Evolutionary conservation across 441 rosid species (phyloP), one percentile per base, ranked within the genome.

Genomic region (Macaranga tanarius): DNA sequence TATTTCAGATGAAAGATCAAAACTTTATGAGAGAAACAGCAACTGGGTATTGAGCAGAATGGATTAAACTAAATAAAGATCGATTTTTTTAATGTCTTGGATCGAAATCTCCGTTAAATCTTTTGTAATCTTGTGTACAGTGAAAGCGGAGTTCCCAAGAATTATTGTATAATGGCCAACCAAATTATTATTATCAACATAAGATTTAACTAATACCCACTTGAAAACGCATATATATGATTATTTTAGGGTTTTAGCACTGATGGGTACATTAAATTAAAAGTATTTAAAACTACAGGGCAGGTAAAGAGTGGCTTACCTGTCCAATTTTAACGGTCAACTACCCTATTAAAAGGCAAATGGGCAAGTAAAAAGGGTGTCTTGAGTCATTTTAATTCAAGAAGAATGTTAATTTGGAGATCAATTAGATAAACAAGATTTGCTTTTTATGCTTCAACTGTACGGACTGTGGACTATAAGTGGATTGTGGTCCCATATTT

Each of bases 61-160:
- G 12, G 11, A 8, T 15, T 5, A 44, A 34, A 52, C 28, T 28
- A 51, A 11, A 42, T 52, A 68, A 12, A 62, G 69, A 61, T 56
- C 60, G 23, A 34, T 44, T 52, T 62, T 38, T 54, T 23, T 64
- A 57, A 51, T 38, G 73, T 42, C 34, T 76, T 23, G 55, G 65
- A 72, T 78, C 60, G 88, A 22, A 76, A 69, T 69, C 76, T 71
- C 83, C 86, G 85, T 22, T 52, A 51, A 51, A 4, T 20, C 52
- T 44, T 45, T 42, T 60, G 77, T 70, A 77, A 23, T 17, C 67
- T 81, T 76, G 7, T 55, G 69, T 28, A 54, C 25, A 10, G 47
- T 4, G 12, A 13, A 25, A 5, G 67, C 12, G 78, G 71, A 62
- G 69, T 25, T 65, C 65, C 20, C 77, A 48, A 77, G 56, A 56